Percentiles rank a stretch among this genome's conserved stretches.
These are phyloP conservation scores for Apiotrichum porosum DNA, from an alignment of 1,284 basidiomycete genomes.

Conservation along the genomic window DNA sequence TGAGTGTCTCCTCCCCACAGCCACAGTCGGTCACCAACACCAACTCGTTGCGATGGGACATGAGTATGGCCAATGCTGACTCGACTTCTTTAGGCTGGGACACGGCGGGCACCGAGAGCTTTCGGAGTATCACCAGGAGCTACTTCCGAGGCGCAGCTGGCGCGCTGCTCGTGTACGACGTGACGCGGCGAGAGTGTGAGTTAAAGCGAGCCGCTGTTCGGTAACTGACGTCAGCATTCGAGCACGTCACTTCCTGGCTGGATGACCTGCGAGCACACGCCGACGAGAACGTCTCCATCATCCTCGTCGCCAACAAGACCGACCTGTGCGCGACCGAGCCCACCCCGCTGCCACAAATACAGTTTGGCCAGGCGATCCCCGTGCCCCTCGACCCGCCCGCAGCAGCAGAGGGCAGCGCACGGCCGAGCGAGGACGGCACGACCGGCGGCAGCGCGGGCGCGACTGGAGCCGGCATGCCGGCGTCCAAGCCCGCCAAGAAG, in stretches of 20 bases:
- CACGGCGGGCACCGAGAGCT: slow-evolving; percentile 44
- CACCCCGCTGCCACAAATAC: slow-evolving; percentile 23
- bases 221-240: slow-evolving; percentile 30
- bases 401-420: neutral
- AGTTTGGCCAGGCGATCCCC: slow-evolving; percentile 30
- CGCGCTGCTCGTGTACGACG: slow-evolving; percentile 89
- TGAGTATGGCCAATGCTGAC: too few relatives aligned
- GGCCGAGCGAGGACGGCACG: neutral
- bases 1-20: too few relatives aligned
- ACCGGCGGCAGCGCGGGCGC: neutral
- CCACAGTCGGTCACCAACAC: too few relatives aligned
- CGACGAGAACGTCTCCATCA: slow-evolving; percentile 44
- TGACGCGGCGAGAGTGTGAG: slow-evolving; percentile 62
- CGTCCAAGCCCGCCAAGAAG: neutral
- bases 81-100: slow-evolving; percentile 34
- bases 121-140: slow-evolving; percentile 73
- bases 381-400: neutral
- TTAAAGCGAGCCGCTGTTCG: neutral
- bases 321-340: slow-evolving; percentile 35
- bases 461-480: neutral
- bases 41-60: too few relatives aligned
- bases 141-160: slow-evolving; percentile 94
- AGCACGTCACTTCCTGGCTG: slow-evolving; percentile 43
- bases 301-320: slow-evolving; percentile 45
- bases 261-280: slow-evolving; percentile 39